Conservation (phyloP, 139 green algal genomes). For the Spirogloea muscicola region DNA sequence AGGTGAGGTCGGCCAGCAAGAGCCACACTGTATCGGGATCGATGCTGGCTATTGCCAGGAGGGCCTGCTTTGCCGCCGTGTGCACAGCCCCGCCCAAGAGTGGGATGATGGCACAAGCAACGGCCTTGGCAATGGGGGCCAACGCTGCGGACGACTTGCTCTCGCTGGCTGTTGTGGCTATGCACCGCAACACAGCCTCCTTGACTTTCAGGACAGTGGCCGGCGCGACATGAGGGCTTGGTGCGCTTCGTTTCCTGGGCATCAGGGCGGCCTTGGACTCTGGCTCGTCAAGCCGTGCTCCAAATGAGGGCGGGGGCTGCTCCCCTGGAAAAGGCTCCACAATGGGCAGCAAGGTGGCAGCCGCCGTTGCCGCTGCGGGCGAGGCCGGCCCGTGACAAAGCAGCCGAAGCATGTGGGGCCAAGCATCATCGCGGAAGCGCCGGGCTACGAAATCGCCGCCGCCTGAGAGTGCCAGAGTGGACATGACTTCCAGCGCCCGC, state of each 20-base stretch:
- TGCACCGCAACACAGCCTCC: neutral
- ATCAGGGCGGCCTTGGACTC: neutral
- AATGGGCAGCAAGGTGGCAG: neutral
- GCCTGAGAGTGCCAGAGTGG: neutral
- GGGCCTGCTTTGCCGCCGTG: neutral
- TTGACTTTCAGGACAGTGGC: neutral
- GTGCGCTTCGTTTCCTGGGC: neutral
- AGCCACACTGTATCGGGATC: conserved; percentile 8
- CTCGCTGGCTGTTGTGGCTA: neutral
- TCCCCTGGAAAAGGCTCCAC: neutral
- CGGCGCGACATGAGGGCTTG: neutral
- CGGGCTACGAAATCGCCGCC: conserved; percentile 3
- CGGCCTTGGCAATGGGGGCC: neutral
- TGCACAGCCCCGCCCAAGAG: neutral
- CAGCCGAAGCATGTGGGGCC: neutral
- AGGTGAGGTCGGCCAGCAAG: neutral
- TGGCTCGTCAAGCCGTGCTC: neutral
- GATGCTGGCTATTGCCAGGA: neutral
- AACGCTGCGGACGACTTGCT: neutral
- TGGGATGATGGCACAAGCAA: neutral
- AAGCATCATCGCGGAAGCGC: conserved; percentile 8
- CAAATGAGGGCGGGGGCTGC: neutral
- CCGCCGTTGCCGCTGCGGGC: neutral
- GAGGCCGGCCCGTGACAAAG: neutral
- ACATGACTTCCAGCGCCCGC: conserved; percentile 8